Conservation (phyloP, 2,329 filamentous ascomycete genomes). For the Ophiostoma fasciatum region DNA sequence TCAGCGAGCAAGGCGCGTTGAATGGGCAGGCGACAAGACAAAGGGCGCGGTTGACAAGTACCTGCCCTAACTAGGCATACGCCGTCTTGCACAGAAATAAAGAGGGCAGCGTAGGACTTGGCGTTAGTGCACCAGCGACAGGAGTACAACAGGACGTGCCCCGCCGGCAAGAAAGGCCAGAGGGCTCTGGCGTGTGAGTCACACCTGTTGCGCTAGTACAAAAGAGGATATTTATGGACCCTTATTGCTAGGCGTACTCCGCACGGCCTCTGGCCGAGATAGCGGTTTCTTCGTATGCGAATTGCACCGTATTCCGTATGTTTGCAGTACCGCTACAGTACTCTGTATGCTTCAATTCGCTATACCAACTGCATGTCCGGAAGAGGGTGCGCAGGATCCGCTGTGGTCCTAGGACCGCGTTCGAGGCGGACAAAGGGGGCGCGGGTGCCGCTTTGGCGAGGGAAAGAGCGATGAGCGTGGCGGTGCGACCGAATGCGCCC, state of each 20-base stretch:
- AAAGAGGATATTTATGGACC: background rate
- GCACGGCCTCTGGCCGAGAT: slow-evolving; percentile 5
- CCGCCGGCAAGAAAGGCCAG: too few species aligned
- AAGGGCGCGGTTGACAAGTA: slow-evolving; percentile 4
- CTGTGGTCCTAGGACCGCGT: too few species aligned
- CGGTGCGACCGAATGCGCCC: too few species aligned
- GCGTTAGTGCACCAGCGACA: background rate
- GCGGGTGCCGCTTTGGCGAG: too few species aligned
- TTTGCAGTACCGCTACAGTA: too few species aligned
- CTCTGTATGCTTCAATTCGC: too few species aligned
- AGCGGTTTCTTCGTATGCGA: too few species aligned
- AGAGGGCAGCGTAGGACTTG: background rate
- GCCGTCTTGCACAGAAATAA: background rate
- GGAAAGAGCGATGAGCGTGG: background rate
- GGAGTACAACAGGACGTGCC: background rate
- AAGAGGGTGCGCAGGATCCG: too few species aligned
- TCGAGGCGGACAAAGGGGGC: background rate
- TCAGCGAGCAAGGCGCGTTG: too few species aligned
- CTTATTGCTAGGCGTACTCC: slow-evolving; percentile 1
- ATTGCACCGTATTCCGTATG: too few species aligned
- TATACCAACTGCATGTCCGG: too few species aligned
- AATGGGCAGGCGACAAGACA: slow-evolving; percentile 1
- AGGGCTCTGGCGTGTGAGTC: slow-evolving; percentile 7
- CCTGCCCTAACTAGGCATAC: background rate
- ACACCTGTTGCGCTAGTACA: slow-evolving; percentile 2